A percentile compares a stretch with the other conserved stretches of the same genome.
Evolutionary conservation across 148 eudicot genomes (phyloP).

Genomic region (Talinum fruticosum): DNA sequence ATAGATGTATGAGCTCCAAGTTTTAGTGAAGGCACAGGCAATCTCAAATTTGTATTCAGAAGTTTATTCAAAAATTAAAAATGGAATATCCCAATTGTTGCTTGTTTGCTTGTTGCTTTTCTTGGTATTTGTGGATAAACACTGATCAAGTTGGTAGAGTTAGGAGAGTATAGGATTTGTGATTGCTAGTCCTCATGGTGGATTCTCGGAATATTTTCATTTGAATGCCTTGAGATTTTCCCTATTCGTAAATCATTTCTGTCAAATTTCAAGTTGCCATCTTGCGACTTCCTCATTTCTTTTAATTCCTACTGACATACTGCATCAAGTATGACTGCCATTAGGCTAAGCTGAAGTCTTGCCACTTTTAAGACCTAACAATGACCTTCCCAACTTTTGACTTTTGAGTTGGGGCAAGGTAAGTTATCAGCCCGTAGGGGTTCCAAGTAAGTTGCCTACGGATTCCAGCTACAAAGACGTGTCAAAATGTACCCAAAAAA

Average conservation of each 20-base stretch:
- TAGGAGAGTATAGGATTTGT: background rate
- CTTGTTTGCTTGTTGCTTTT: background rate
- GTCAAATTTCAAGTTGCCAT: background rate
- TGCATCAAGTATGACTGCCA: background rate
- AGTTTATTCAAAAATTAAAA: too few relatives aligned
- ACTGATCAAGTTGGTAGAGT: background rate
- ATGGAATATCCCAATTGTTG: too few relatives aligned
- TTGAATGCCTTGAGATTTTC: background rate
- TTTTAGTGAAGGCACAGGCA: background rate
- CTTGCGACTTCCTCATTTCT: background rate
- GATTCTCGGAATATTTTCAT: too few relatives aligned
- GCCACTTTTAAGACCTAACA: background rate
- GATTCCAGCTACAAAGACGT: background rate
- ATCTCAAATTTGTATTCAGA: background rate
- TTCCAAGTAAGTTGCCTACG: background rate
- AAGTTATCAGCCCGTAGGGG: background rate
- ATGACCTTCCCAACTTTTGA: background rate
- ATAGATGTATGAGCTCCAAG: background rate
- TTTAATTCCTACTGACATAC: background rate
- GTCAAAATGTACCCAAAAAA: background rate
- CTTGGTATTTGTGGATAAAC: too few relatives aligned
- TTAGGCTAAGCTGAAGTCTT: background rate
- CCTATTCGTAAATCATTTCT: background rate
- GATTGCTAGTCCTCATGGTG: background rate
- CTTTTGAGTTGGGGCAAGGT: background rate